Conservation (phyloP, 257 asterid genomes). For the Knoxia roxburghii region DNA sequence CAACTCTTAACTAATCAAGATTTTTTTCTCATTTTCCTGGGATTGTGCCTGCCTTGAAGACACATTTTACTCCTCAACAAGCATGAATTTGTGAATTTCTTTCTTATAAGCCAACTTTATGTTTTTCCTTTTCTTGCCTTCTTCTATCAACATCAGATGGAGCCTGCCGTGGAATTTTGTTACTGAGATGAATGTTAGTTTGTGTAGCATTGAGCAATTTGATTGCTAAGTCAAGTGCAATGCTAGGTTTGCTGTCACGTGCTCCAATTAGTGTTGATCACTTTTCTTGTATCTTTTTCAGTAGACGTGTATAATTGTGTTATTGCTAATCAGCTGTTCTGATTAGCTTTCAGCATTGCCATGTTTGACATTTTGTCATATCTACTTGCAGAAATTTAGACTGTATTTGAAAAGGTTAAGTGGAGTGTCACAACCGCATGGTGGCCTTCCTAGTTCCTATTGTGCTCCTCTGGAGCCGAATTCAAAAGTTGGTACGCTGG, state of each 20-base stretch:
- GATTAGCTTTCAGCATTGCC: background rate
- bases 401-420: conserved; percentile 70
- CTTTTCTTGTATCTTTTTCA: no score
- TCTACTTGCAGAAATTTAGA: conserved; percentile 62
- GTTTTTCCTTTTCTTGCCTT: no score
- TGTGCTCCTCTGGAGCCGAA: conserved; percentile 58
- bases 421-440: conserved; percentile 71
- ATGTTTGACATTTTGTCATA: conserved; percentile 5
- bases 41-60: background rate
- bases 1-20: background rate
- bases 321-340: background rate
- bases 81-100: background rate
- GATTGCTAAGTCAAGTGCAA: background rate
- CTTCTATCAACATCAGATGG: no score
- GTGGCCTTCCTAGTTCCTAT: conserved; percentile 45
- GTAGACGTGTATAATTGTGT: no score
- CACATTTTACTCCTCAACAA: background rate
- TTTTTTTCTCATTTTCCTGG: background rate
- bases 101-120: no score
- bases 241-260: no score
- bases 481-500: conserved; percentile 49
- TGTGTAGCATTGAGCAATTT: background rate
- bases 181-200: background rate
- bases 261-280: no score
- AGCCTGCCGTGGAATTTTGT: background rate